Evolutionary conservation across 768 basidiomycete species (phyloP).

Genomic region (Pleurotus platypus): DNA sequence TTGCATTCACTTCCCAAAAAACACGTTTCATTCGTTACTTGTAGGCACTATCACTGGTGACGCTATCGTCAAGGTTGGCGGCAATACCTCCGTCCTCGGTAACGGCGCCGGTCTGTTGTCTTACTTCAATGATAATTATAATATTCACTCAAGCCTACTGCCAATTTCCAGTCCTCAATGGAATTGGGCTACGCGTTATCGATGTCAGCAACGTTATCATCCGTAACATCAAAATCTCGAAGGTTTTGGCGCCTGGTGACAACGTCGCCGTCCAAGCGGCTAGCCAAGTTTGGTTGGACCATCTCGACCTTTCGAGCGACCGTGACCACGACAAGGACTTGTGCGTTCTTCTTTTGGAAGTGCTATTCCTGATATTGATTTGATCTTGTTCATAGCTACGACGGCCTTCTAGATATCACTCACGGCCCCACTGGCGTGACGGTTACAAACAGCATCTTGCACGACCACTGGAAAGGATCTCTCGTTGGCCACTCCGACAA

Average conservation of each 20-base stretch:
- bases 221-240: constrained; percentile 45
- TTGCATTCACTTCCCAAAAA: neutral
- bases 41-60: constrained; percentile 41
- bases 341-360: constrained; percentile 12
- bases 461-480: constrained; percentile 43
- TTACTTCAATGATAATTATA: neutral
- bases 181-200: constrained; percentile 42
- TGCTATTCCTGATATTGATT: neutral
- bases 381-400: constrained; percentile 28
- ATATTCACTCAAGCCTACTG: neutral
- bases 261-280: constrained; percentile 39
- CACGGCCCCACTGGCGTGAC: constrained; percentile 40
- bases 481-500: constrained; percentile 42
- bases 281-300: constrained; percentile 42
- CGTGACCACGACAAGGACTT: constrained; percentile 40
- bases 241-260: constrained; percentile 42
- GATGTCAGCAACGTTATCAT: constrained; percentile 42
- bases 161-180: constrained; percentile 30
- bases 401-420: constrained; percentile 41
- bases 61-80: constrained; percentile 36
- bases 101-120: constrained; percentile 15
- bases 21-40: neutral
- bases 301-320: constrained; percentile 41
- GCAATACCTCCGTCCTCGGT: constrained; percentile 42
- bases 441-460: constrained; percentile 37